These are phyloP conservation scores for Pulveroboletus frians DNA, from an alignment of 768 basidiomycete genomes.

Conservation along the genomic window DNA sequence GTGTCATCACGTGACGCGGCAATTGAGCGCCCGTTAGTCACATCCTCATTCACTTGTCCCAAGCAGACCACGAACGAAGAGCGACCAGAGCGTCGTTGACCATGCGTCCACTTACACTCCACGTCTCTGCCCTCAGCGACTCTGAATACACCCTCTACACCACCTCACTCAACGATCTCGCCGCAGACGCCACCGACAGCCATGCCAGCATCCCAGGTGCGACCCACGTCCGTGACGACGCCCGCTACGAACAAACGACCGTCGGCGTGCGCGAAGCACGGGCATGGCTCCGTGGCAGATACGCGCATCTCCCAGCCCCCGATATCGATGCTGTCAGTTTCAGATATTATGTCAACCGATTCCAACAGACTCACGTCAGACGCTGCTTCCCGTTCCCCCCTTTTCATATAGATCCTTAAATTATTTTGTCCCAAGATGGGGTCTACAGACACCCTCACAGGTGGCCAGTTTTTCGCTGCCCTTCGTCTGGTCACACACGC, in stretches of 20 bases:
- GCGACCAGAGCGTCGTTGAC: too few species aligned
- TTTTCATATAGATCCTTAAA: constrained; percentile 49
- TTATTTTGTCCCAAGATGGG: constrained; percentile 56
- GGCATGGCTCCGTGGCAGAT: constrained; percentile 73
- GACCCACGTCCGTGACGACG: constrained; percentile 34
- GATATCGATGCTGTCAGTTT: constrained; percentile 56
- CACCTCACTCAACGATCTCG: constrained; percentile 49
- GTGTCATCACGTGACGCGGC: too few species aligned
- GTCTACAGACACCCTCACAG: constrained; percentile 49
- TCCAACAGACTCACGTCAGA: background rate
- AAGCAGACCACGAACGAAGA: too few species aligned
- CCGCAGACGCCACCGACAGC: constrained; percentile 32
- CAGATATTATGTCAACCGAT: background rate
- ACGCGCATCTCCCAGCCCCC: constrained; percentile 45
- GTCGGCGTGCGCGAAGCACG: constrained; percentile 63
- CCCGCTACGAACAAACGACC: constrained; percentile 47
- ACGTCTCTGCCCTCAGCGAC: constrained; percentile 72
- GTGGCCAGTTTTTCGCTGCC: constrained; percentile 74
- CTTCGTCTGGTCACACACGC: constrained; percentile 62
- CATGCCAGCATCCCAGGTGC: background rate
- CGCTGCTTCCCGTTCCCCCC: background rate
- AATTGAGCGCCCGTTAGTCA: too few species aligned
- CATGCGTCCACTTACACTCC: constrained; percentile 57
- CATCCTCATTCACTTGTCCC: too few species aligned
- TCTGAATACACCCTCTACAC: constrained; percentile 68